A percentile compares a stretch with the other conserved stretches of the same genome.
These are phyloP conservation scores for Nothophoma quercina DNA, from an alignment of 2,329 filamentous ascomycete species.

Conservation along the genomic window DNA sequence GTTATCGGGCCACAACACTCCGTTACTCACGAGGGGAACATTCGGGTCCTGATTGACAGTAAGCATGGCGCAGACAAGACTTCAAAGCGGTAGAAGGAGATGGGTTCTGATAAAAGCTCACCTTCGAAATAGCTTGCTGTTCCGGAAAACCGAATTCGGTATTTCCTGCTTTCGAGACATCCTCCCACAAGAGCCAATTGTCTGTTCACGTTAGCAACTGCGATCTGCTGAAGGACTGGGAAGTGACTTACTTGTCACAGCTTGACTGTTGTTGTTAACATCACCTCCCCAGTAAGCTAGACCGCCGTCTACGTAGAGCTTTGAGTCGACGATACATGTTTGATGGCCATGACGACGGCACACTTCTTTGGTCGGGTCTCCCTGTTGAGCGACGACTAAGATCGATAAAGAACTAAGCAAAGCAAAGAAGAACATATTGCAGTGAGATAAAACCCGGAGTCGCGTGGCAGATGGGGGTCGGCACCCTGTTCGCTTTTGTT, in stretches of 20 bases:
- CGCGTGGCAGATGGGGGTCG: too few relatives aligned
- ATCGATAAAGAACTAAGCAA: background rate
- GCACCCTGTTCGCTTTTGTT: too few relatives aligned
- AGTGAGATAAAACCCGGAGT: too few relatives aligned
- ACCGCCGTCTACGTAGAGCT: conserved; percentile 65
- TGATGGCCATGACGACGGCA: conserved; percentile 56
- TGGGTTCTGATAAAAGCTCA: too few relatives aligned
- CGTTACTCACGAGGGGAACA: conserved; percentile 56
- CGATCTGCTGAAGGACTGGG: too few relatives aligned
- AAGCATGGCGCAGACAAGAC: too few relatives aligned
- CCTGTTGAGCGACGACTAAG: background rate
- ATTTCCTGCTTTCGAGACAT: background rate
- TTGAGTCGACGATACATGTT: conserved; percentile 63
- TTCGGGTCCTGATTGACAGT: conserved; percentile 52
- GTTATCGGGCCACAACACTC: conserved; percentile 63
- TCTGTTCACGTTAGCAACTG: background rate
- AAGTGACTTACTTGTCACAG: background rate
- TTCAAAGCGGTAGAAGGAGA: too few relatives aligned
- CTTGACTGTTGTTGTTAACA: background rate
- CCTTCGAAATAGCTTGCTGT: background rate
- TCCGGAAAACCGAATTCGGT: background rate
- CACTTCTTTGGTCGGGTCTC: background rate
- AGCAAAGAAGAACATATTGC: too few relatives aligned
- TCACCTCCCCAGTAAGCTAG: conserved; percentile 55
- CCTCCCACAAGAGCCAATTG: background rate